Evolutionary conservation across 805 yeast genomes (phyloP).

Genomic region (Saccharomycopsis lassenensis): DNA sequence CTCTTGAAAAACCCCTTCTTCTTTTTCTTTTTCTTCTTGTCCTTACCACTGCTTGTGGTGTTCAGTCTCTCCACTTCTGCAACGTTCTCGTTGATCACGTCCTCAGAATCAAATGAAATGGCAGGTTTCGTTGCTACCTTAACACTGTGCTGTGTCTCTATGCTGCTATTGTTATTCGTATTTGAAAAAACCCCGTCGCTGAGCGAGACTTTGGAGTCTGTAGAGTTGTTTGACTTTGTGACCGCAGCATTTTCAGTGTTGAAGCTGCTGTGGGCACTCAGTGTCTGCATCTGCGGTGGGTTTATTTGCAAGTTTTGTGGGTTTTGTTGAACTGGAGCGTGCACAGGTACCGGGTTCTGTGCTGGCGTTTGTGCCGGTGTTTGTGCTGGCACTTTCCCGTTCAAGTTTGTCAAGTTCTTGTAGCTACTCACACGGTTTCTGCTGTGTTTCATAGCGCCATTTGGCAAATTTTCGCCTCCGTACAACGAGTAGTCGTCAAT

Average conservation of each 20-base stretch:
- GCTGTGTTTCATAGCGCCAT: conserved; percentile 4
- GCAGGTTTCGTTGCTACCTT: neutral
- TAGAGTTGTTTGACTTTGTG: conserved; percentile 5
- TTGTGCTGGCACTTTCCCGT: conserved; percentile 1
- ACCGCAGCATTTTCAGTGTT: neutral
- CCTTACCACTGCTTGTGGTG: conserved; percentile 4
- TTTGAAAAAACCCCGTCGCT: conserved; percentile 12
- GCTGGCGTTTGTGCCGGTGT: neutral
- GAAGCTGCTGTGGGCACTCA: neutral
- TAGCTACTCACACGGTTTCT: conserved; percentile 14
- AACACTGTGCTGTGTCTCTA: neutral
- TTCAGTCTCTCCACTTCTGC: conserved; percentile 6
- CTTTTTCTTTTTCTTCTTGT: conserved; percentile 11
- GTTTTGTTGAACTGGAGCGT: neutral
- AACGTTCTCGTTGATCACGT: too few relatives aligned
- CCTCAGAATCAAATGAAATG: too few relatives aligned
- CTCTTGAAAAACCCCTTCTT: conserved; percentile 16
- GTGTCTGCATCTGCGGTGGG: neutral
- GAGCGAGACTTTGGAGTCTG: conserved; percentile 5
- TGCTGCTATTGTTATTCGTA: conserved; percentile 8
- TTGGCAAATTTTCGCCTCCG: conserved; percentile 13
- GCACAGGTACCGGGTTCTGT: neutral
- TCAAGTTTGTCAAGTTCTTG: conserved; percentile 5
- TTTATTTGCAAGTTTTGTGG: neutral
- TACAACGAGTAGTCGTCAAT: conserved; percentile 16